Evolutionary conservation across 2,329 filamentous ascomycete species (phyloP).

Genomic region (Neoarthrinium moseri): DNA sequence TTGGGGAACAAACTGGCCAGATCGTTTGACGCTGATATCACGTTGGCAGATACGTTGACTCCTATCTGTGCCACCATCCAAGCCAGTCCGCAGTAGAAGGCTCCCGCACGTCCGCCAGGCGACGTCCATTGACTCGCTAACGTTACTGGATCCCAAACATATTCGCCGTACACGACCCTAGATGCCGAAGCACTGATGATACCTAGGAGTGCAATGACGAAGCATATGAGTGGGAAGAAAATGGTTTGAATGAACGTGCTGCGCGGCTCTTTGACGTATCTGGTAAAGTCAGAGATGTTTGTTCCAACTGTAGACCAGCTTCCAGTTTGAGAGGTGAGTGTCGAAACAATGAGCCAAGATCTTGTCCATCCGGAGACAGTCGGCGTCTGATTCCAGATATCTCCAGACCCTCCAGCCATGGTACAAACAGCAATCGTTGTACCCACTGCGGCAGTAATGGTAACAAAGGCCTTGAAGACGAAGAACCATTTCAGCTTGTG

Average conservation of each 20-base stretch:
- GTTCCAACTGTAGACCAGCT: conserved; percentile 41
- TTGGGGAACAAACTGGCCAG: conserved; percentile 51
- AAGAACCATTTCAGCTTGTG: conserved; percentile 41
- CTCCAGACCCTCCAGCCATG: conserved; percentile 49
- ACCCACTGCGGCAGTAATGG: conserved; percentile 59
- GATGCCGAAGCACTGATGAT: conserved; percentile 57
- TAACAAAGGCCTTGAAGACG: conserved; percentile 44
- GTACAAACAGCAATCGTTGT: conserved; percentile 63
- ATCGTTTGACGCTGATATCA: conserved; percentile 53
- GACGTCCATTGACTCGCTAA: conserved; percentile 38
- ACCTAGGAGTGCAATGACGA: conserved; percentile 47
- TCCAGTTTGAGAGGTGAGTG: conserved; percentile 43
- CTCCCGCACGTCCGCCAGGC: conserved; percentile 37
- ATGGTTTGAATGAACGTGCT: conserved; percentile 39
- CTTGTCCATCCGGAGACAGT: conserved; percentile 42
- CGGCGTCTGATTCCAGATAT: conserved; percentile 30
- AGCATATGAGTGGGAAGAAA: conserved; percentile 46
- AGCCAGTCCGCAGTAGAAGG: conserved; percentile 45
- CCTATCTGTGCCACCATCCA: conserved; percentile 55
- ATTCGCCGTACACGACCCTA: conserved; percentile 47
- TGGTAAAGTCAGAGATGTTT: conserved; percentile 55
- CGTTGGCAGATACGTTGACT: conserved; percentile 56
- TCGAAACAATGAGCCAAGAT: conserved; percentile 46
- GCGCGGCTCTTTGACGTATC: conserved; percentile 32
- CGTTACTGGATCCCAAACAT: conserved; percentile 48